A percentile compares a stretch with the other conserved stretches of the same genome.
These are phyloP conservation scores for Tetracladium maxilliforme DNA, from an alignment of 2,329 filamentous ascomycete genomes.

Conservation along the genomic window DNA sequence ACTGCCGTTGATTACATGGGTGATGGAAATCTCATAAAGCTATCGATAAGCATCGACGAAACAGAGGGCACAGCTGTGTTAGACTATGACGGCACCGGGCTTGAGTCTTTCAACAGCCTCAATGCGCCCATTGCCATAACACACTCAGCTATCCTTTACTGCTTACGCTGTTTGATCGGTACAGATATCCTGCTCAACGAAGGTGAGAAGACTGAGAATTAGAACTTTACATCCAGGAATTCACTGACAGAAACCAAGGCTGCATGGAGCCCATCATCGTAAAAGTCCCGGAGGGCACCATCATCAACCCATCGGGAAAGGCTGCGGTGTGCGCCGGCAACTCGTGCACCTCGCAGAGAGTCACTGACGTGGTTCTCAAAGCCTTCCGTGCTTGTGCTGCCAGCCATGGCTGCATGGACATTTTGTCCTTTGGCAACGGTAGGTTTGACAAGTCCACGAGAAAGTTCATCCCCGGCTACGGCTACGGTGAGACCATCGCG, in stretches of 20 bases:
- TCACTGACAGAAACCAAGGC: too few species aligned
- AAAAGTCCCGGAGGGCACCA: constrained; percentile 9
- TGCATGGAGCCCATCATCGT: constrained; percentile 12
- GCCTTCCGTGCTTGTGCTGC: constrained; percentile 13
- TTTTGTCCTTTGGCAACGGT: constrained; percentile 12
- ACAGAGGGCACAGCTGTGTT: constrained; percentile 16
- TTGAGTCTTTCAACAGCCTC: constrained; percentile 15
- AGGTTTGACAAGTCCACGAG: constrained; percentile 10
- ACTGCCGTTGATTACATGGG: constrained; percentile 22
- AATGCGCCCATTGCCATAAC: constrained; percentile 22
- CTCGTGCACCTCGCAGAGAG: constrained; percentile 12
- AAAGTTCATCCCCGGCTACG: constrained; percentile 18
- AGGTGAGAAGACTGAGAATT: too few species aligned
- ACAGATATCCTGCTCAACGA: constrained; percentile 16
- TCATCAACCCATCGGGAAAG: constrained; percentile 14
- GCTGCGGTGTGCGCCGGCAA: constrained; percentile 14
- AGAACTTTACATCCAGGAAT: too few species aligned
- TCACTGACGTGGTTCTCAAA: constrained; percentile 16
- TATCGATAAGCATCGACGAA: constrained; percentile 17
- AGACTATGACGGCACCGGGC: constrained; percentile 23
- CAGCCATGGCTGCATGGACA: constrained; percentile 13
- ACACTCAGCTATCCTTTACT: constrained; percentile 18
- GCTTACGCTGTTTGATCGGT: constrained; percentile 11
- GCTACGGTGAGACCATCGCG: constrained; percentile 20
- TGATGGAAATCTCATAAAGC: constrained; percentile 18